Evolutionary conservation across 768 basidiomycete genomes (phyloP).

Genomic region (Lentinula sp.): DNA sequence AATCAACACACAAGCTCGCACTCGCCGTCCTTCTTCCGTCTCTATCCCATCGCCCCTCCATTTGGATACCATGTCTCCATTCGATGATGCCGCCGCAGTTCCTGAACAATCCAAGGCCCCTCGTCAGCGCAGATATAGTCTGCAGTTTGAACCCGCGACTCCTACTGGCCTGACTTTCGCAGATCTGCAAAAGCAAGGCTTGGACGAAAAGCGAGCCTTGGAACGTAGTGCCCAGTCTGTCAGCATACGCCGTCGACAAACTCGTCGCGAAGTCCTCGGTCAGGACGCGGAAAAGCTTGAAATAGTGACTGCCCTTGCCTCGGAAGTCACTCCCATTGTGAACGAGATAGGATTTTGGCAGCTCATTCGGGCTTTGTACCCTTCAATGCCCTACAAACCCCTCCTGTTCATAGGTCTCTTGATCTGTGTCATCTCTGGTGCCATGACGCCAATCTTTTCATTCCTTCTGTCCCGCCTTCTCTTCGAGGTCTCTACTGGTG

Average conservation of each 20-base stretch:
- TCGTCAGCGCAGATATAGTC: constrained; percentile 37
- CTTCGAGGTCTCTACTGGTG: constrained; percentile 68
- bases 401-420: constrained; percentile 65
- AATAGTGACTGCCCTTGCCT: constrained; percentile 14
- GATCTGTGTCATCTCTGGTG: constrained; percentile 67
- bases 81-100: constrained; percentile 11
- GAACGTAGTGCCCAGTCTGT: constrained; percentile 33
- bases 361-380: constrained; percentile 51
- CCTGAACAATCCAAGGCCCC: constrained; percentile 12
- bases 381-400: constrained; percentile 69
- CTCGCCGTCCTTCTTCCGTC: not conserved
- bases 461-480: constrained; percentile 80
- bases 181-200: constrained; percentile 3
- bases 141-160: constrained; percentile 62
- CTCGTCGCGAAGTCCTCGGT: constrained; percentile 14
- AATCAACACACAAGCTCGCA: not conserved
- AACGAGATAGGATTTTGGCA: constrained; percentile 32
- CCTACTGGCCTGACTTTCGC: constrained; percentile 22
- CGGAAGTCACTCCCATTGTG: constrained; percentile 11
- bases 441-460: constrained; percentile 90
- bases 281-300: constrained; percentile 17
- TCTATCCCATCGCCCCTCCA: not conserved
- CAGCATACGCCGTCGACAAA: not conserved
- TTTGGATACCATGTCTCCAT: not conserved
- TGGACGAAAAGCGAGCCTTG: constrained; percentile 36